These are phyloP conservation scores for Starmerella floricola DNA, from an alignment of 805 yeast species.

Conservation along the genomic window DNA sequence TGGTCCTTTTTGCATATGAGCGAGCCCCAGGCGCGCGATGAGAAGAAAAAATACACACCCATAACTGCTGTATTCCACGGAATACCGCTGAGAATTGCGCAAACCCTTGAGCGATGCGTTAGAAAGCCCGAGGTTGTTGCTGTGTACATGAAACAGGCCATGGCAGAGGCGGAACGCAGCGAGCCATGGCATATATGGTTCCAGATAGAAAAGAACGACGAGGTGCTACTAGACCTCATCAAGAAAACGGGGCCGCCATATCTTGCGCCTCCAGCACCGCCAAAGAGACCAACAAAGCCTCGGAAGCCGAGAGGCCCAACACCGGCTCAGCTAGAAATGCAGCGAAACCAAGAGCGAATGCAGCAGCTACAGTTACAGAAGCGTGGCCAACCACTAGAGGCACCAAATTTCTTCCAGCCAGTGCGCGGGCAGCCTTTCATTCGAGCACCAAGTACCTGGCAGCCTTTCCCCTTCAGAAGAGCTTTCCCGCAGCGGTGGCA, in stretches of 20 bases:
- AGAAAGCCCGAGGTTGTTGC: conserved; percentile 44
- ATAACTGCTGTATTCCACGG: conserved; percentile 52
- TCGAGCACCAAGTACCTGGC: no score
- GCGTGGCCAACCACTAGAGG: conserved; percentile 12
- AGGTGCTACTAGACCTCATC: conserved; percentile 23
- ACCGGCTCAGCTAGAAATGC: conserved; percentile 1
- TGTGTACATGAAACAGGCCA: conserved; percentile 46
- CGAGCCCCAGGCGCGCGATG: background rate
- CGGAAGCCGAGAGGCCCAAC: conserved; percentile 15
- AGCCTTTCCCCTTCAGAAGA: no score
- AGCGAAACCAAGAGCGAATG: background rate
- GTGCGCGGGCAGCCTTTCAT: no score
- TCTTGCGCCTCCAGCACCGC: conserved; percentile 13
- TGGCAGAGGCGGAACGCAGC: conserved; percentile 48
- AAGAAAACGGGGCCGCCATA: conserved; percentile 18
- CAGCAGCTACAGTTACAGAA: background rate
- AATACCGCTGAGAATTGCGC: conserved; percentile 54
- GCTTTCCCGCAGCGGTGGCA: no score
- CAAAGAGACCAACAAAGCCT: conserved; percentile 12
- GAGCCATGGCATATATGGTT: conserved; percentile 67
- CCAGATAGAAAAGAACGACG: conserved; percentile 38
- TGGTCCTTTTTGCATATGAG: conserved; percentile 30
- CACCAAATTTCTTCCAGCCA: background rate
- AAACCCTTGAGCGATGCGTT: conserved; percentile 56
- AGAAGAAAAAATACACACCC: conserved; percentile 35